Conservation (phyloP, 2,329 filamentous ascomycete species). For the Pyrenochaeta sp. region DNA sequence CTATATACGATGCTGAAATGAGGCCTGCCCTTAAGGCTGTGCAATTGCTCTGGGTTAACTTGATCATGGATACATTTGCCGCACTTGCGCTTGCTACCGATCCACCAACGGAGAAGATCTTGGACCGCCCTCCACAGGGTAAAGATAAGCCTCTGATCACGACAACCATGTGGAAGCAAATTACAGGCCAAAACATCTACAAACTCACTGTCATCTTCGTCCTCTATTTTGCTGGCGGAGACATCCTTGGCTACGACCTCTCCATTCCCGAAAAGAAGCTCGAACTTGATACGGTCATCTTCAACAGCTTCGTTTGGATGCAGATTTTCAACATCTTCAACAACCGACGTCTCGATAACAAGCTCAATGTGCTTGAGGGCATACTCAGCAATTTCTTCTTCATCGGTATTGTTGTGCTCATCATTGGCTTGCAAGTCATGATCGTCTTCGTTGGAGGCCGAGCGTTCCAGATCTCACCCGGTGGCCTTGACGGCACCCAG, state of each 20-base stretch:
- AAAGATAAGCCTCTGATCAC: conserved; percentile 85
- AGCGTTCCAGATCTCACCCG: conserved; percentile 61
- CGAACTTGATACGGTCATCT: conserved; percentile 68
- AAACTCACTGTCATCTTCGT: conserved; percentile 67
- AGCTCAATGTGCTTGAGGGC: conserved; percentile 69
- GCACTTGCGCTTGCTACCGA: conserved; percentile 97
- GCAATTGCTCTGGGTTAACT: conserved; percentile 96
- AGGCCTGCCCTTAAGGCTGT: conserved; percentile 94
- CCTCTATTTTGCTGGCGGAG: conserved; percentile 68
- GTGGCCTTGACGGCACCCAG: conserved; percentile 64
- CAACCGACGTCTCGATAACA: conserved; percentile 69
- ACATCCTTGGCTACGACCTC: conserved; percentile 64
- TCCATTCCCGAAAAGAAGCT: conserved; percentile 46
- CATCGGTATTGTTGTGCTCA: conserved; percentile 64
- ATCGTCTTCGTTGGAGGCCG: conserved; percentile 67
- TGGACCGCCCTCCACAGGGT: conserved; percentile 87
- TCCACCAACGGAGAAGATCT: conserved; percentile 92
- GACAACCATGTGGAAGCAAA: conserved; percentile 70
- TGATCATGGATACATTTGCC: conserved; percentile 94
- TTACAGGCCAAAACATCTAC: conserved; percentile 68
- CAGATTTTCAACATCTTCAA: conserved; percentile 77
- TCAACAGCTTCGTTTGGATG: conserved; percentile 77
- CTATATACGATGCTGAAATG: conserved; percentile 83
- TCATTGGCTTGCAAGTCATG: conserved; percentile 65
- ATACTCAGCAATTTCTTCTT: conserved; percentile 66